phyloP scores from a whole-genome alignment of 495 filamentous ascomycete species.

The Darksidea phi region DNA sequence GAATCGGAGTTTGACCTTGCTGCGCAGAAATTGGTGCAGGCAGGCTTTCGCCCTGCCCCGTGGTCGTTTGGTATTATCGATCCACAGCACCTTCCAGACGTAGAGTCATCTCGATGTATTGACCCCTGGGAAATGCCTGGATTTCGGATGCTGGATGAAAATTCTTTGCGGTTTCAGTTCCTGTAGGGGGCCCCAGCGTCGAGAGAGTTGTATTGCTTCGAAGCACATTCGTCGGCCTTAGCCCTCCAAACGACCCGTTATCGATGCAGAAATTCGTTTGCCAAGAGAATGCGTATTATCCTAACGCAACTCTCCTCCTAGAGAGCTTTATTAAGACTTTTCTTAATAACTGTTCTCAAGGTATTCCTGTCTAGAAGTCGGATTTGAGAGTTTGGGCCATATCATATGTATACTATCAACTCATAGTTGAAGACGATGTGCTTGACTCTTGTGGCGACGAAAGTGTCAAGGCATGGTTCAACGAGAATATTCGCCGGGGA shows the following conservation, averaged over 20 bases:
- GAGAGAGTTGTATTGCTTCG: conserved; percentile 16
- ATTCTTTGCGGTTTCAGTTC: conserved; percentile 12
- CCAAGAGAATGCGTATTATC: conserved; percentile 2
- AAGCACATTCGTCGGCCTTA: conserved; percentile 8
- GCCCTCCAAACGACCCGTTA: too few species aligned
- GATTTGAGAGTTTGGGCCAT: conserved; percentile 1
- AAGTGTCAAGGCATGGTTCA: conserved; percentile 10
- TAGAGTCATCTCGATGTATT: conserved; percentile 3
- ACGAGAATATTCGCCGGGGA: conserved; percentile 13
- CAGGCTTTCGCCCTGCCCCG: conserved; percentile 15
- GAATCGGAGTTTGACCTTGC: conserved; percentile 9
- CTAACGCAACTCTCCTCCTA: conserved; percentile 6
- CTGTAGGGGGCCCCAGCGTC: neutral
- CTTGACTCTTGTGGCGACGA: conserved; percentile 8
- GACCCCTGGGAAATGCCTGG: conserved; percentile 7
- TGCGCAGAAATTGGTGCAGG: conserved; percentile 11
- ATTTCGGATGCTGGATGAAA: conserved; percentile 12
- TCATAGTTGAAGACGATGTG: conserved; percentile 11
- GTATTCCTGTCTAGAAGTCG: neutral
- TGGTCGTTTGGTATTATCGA: conserved; percentile 10
- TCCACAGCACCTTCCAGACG: conserved; percentile 8
- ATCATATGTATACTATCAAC: conserved; percentile 6
- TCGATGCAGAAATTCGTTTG: too few species aligned
- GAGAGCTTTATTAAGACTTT: conserved; percentile 14
- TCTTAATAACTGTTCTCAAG: conserved; percentile 7